Evolutionary conservation across 2,329 filamentous ascomycete species (phyloP).

Genomic region (Celoporthe dispersa): DNA sequence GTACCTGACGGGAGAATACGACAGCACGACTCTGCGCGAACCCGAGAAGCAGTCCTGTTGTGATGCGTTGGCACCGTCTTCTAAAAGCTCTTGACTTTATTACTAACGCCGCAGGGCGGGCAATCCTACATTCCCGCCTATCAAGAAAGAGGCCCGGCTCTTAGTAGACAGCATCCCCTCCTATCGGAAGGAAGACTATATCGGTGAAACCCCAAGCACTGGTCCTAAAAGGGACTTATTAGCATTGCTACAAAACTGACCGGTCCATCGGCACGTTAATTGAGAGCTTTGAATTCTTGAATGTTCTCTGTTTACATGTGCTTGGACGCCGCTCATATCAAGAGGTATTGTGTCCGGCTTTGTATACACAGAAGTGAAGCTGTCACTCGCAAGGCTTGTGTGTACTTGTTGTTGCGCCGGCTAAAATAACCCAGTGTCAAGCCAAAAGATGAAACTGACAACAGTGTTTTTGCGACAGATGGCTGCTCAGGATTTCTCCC

Average conservation of each 20-base stretch:
- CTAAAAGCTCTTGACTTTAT: background rate
- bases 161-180: background rate
- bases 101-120: too few species aligned
- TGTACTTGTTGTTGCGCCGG: background rate
- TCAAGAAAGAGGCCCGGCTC: background rate
- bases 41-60: too few species aligned
- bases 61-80: background rate
- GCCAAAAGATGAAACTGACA: background rate
- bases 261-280: background rate
- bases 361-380: background rate
- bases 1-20: too few species aligned
- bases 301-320: background rate
- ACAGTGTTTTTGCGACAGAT: background rate
- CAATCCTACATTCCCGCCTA: background rate
- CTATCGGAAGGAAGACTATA: background rate
- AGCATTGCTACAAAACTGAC: background rate
- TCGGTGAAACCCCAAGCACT: background rate
- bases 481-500: background rate
- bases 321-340: background rate
- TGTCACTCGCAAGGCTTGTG: background rate
- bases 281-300: background rate
- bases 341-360: background rate
- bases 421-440: too few species aligned
- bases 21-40: too few species aligned
- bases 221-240: background rate